Base-by-base conservation (phyloP, 768 basidiomycete genomes). In the Podaxis sp. region DNA sequence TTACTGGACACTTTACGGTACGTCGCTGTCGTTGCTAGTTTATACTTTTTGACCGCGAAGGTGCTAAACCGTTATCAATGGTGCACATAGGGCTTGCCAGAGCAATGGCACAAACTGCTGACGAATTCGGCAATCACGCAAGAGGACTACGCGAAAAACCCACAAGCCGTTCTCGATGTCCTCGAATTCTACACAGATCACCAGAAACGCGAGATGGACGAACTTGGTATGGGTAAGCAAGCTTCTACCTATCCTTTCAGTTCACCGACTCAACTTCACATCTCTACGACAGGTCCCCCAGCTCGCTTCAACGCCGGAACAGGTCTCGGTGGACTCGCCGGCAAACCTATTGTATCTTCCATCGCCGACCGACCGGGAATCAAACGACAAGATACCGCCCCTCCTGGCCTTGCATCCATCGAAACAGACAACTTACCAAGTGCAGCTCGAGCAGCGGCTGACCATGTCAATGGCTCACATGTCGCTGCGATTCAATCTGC, bases 141-240 rank as follows among this genome's bases (percentile, higher is more conserved):
- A 60, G 96, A 99, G 76, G 96, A 99, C 75, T 97, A 98, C 62
- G 95, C 93, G 4, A 92, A 91, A 72, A 91, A 99, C 71, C 96
- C 96, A 0, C 96, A 99, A 70, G 96, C 96, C 1, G 96, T 99
- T 13, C 83, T 99, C 17, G 96, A 98, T 65, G 96, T 97, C 1
- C 87, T 99, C 65, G 96, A 99, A 72, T 99, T 99, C 78, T 99
- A 98, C 75, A 98, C 96, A 12, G 95, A 96, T 74, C 93, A 94
- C 69, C 94, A 96, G 79, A 96, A 95, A 73, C 91, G 94, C n/a
- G 94, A 96, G 73, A 75, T 89, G 70, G 93, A 95, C 69, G 81
- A 83, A 57, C 66, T 79, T 55, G 70, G 72, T 2, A 55, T 75
- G 38, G 75, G 79, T 74, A 62, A 64, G 69, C 67, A 58, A 33